A percentile compares a stretch with the other conserved stretches of the same genome.
Conservation (phyloP, 225 moss, liverwort and hornwort species). For the Straminergon stramineum region DNA sequence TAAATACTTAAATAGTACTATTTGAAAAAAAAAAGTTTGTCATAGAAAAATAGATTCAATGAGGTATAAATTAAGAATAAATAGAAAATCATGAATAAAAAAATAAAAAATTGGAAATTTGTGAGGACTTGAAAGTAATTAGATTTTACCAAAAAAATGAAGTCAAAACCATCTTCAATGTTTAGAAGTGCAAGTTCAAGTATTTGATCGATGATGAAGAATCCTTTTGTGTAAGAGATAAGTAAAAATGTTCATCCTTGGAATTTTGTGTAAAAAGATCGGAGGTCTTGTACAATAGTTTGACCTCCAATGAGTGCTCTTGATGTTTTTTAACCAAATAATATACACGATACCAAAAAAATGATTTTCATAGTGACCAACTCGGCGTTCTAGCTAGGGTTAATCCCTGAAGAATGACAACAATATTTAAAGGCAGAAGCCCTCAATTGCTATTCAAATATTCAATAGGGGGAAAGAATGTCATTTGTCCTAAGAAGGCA, state of each 20-base stretch:
- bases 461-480: fast-evolving
- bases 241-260: not conserved
- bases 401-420: not conserved
- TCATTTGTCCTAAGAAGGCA: not conserved
- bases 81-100: no score
- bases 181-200: no score
- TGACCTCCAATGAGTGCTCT: not conserved
- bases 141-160: no score
- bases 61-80: no score
- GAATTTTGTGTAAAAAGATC: not conserved
- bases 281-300: fast-evolving
- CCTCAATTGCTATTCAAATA: not conserved
- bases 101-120: no score
- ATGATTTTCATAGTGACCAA: fast-evolving
- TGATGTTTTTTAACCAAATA: no score
- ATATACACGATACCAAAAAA: fast-evolving
- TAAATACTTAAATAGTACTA: no score
- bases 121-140: no score
- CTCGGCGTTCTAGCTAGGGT: fast-evolving
- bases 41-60: no score
- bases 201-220: not conserved
- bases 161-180: no score
- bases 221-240: fast-evolving
- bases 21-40: no score
- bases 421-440: not conserved